Evolutionary conservation across 2,329 filamentous ascomycete species (phyloP).

Genomic region (Cladophialophora bantiana): DNA sequence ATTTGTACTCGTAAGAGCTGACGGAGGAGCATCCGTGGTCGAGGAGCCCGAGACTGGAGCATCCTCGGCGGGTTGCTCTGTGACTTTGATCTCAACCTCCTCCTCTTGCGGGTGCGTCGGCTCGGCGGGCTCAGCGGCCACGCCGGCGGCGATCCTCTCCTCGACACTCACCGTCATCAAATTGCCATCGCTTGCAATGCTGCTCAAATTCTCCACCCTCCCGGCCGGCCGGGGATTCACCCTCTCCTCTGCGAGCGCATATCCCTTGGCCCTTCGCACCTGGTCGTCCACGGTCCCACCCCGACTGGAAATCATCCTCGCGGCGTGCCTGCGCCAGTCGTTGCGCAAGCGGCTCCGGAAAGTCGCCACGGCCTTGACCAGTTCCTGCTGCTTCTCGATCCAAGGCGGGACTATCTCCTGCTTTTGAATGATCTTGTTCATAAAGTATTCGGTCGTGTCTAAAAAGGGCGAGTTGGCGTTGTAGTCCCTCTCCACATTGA

Average conservation of each 20-base stretch:
- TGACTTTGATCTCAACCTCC: constrained; percentile 39
- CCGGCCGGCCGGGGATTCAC: constrained; percentile 46
- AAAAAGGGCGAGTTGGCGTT: constrained; percentile 87
- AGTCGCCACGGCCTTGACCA: constrained; percentile 70
- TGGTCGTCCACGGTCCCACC: constrained; percentile 79
- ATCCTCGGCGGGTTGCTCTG: constrained; percentile 39
- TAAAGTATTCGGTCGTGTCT: constrained; percentile 95
- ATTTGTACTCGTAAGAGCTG: neutral
- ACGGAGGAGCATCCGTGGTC: neutral
- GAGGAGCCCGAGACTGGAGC: neutral
- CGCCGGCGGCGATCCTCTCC: constrained; percentile 42
- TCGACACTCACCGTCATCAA: constrained; percentile 50
- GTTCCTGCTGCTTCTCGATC: constrained; percentile 98
- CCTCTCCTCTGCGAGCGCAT: constrained; percentile 74
- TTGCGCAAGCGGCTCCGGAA: constrained; percentile 78
- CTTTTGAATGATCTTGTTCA: constrained; percentile 98
- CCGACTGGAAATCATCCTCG: constrained; percentile 75
- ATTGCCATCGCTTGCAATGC: constrained; percentile 54
- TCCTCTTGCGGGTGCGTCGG: constrained; percentile 10
- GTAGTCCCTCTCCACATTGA: constrained; percentile 74
- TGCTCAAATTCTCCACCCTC: constrained; percentile 54
- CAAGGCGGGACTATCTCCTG: constrained; percentile 96
- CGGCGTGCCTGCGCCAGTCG: constrained; percentile 86
- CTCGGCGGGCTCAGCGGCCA: constrained; percentile 10
- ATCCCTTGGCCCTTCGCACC: constrained; percentile 72